These are phyloP conservation scores for Zygnema circumcarinatum DNA, from an alignment of 139 green algal species.

Conservation along the genomic window DNA sequence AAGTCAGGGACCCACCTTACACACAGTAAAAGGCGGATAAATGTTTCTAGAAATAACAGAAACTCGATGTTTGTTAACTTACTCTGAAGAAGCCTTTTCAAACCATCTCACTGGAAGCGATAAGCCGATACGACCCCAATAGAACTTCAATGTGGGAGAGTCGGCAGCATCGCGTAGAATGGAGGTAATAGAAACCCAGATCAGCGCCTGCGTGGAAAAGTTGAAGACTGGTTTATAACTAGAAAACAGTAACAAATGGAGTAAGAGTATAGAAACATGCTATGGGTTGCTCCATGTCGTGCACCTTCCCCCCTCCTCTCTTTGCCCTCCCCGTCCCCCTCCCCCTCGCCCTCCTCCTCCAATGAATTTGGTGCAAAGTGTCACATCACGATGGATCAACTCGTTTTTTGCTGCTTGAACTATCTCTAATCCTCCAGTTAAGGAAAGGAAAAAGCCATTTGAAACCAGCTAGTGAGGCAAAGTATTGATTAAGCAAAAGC, in stretches of 20 bases:
- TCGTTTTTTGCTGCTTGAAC: too few species aligned
- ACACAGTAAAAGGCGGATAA: too few species aligned
- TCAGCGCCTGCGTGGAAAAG: not conserved
- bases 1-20: too few species aligned
- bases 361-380: not conserved
- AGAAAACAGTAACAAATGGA: too few species aligned
- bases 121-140: not conserved
- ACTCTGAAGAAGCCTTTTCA: too few species aligned
- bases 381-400: not conserved
- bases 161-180: not conserved
- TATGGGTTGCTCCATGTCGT: too few species aligned
- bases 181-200: constrained; percentile 2
- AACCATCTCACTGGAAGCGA: constrained; percentile 4
- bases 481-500: not conserved
- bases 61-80: too few species aligned
- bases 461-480: not conserved
- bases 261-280: not conserved
- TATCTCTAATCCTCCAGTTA: too few species aligned
- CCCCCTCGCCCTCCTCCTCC: too few species aligned
- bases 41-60: too few species aligned
- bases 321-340: too few species aligned
- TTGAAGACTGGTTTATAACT: not conserved
- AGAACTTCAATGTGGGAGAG: not conserved
- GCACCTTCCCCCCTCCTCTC: too few species aligned
- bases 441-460: not conserved